Percentiles rank a stretch among this genome's conserved stretches.
Conservation (phyloP, 257 asterid genomes). For the Verbena officinalis region DNA sequence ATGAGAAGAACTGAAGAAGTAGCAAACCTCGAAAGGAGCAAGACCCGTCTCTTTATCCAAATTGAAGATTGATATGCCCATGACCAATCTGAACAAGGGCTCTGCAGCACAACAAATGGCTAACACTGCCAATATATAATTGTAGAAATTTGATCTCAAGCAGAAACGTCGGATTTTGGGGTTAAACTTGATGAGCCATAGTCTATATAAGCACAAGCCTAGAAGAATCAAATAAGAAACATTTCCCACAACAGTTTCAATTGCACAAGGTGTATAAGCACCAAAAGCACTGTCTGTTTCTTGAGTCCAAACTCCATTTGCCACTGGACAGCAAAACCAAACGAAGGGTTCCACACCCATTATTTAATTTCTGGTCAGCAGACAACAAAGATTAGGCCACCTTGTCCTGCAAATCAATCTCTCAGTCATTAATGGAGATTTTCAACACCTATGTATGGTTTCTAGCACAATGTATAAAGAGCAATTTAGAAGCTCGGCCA, state of each 20-base stretch:
- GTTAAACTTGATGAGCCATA: conserved; percentile 52
- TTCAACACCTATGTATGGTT: background rate
- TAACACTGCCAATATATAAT: conserved; percentile 53
- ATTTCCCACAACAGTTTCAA: conserved; percentile 61
- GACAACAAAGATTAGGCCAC: conserved; percentile 13
- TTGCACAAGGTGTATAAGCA: conserved; percentile 80
- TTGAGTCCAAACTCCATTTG: conserved; percentile 63
- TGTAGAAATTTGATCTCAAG: conserved; percentile 64
- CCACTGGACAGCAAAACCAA: conserved; percentile 86
- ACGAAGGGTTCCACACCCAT: conserved; percentile 60
- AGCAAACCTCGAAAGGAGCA: conserved; percentile 79
- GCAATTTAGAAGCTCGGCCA: too few species aligned
- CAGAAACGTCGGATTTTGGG: conserved; percentile 46
- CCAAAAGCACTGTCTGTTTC: conserved; percentile 65
- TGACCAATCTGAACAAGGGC: conserved; percentile 63
- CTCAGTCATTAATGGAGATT: conserved; percentile 1
- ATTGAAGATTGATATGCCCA: conserved; percentile 65
- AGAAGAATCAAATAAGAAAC: conserved; percentile 61
- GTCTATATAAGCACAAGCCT: conserved; percentile 59
- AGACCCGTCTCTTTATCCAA: conserved; percentile 54
- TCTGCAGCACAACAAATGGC: conserved; percentile 66
- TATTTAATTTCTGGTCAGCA: conserved; percentile 28
- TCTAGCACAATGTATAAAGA: conserved; percentile 21
- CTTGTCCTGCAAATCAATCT: conserved; percentile 21
- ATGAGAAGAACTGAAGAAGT: conserved; percentile 26